Conservation (phyloP, 2,329 filamentous ascomycete genomes). For the Bipolaris sorokiniana region DNA sequence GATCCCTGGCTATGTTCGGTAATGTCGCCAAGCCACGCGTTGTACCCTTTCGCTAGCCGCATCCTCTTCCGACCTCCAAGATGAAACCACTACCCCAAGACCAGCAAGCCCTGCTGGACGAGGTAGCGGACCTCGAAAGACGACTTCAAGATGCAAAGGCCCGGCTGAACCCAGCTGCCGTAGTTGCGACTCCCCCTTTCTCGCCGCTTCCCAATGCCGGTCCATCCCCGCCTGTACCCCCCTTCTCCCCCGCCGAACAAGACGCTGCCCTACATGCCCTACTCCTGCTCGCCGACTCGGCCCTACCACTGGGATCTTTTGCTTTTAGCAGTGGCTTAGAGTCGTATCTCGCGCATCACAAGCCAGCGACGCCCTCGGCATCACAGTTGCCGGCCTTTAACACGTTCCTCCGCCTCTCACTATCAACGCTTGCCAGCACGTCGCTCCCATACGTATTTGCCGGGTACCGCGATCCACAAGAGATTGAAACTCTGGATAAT, state of each 20-base stretch:
- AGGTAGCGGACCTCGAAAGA: slow-evolving; percentile 65
- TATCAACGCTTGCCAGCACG: slow-evolving; percentile 73
- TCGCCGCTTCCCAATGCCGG: slow-evolving; percentile 24
- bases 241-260: slow-evolving; percentile 5
- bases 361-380: slow-evolving; percentile 38
- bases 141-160: slow-evolving; percentile 55
- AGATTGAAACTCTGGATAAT: slow-evolving; percentile 70
- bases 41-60: slow-evolving; percentile 11
- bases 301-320: slow-evolving; percentile 83
- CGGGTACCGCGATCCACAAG: slow-evolving; percentile 63
- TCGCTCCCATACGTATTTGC: slow-evolving; percentile 77
- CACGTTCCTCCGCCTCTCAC: slow-evolving; percentile 71
- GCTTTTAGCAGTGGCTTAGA: slow-evolving; percentile 84
- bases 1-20: slow-evolving; percentile 14
- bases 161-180: slow-evolving; percentile 51
- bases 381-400: slow-evolving; percentile 59
- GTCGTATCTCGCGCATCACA: slow-evolving; percentile 76
- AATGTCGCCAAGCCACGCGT: slow-evolving; percentile 31
- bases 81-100: slow-evolving; percentile 35
- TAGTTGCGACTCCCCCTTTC: slow-evolving; percentile 10
- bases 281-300: slow-evolving; percentile 79
- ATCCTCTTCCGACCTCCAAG: slow-evolving; percentile 20
- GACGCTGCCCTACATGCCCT: slow-evolving; percentile 65
- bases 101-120: slow-evolving; percentile 51
- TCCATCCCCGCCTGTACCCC: slow-evolving; percentile 13